A percentile compares a stretch with the other conserved stretches of the same genome.
phyloP scores from a whole-genome alignment of 2,329 filamentous ascomycete species.

The Daldinia sp. region DNA sequence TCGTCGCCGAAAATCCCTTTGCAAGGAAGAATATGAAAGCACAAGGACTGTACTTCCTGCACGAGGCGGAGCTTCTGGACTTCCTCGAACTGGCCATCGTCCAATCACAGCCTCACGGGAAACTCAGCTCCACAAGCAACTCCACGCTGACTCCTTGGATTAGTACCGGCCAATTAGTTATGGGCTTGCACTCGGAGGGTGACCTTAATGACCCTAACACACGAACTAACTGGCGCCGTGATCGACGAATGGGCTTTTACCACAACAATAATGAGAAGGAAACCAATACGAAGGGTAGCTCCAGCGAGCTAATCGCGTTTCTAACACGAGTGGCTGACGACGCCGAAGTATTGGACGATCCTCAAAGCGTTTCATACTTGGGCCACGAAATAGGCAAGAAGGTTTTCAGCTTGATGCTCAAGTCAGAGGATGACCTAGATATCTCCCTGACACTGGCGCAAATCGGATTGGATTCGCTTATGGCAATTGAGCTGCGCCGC shows the following conservation, averaged over 20 bases:
- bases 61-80: constrained; percentile 46
- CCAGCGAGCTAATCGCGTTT: not conserved
- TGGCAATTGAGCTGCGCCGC: constrained; percentile 3
- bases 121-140: constrained; percentile 1
- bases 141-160: constrained; percentile 12
- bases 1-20: constrained; percentile 44
- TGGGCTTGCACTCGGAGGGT: not conserved
- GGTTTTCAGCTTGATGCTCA: not conserved
- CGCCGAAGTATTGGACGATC: constrained; percentile 2
- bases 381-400: not conserved
- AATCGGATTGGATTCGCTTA: constrained; percentile 4
- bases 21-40: not conserved
- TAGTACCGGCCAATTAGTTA: constrained; percentile 3
- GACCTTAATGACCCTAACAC: not conserved
- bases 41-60: constrained; percentile 29
- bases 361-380: constrained; percentile 2
- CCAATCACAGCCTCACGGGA: not conserved
- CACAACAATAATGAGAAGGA: constrained; percentile 1
- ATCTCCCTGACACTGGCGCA: not conserved
- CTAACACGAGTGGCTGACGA: not conserved
- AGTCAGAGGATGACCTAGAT: not conserved
- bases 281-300: not conserved
- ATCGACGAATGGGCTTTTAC: constrained; percentile 9
- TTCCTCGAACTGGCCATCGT: constrained; percentile 42
- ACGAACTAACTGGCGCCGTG: not conserved